Base-by-base conservation (phyloP, 805 yeast species). In the Zygoascus tannicola region DNA sequence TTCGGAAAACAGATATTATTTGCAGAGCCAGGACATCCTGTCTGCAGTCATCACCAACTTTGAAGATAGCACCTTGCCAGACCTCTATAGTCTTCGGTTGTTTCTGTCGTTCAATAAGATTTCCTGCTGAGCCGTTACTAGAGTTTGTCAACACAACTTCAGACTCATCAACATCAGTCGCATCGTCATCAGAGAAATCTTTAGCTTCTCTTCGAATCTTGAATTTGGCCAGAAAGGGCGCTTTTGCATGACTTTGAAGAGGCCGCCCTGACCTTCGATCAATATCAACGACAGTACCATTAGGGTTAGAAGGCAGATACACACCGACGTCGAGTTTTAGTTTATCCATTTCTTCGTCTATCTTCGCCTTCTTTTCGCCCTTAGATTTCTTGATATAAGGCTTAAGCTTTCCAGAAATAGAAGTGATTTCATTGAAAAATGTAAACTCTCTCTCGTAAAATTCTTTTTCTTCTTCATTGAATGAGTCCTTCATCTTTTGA, bases 11-110 rank as follows among this genome's bases (percentile, higher is more conserved):
- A 3, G 96, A 82, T 46, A 94, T 82, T 57, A 92, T 69, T 60
- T 92, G 99, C 46, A 92, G 68, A 0, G 96, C 97, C 52, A 92
- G 72, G 40, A 92, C 90, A 65, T 92, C 99, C 64, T 92, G 99
- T 54, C 99, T 76, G 68, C 97, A 90, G 65, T 92, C 99, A 66
- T 92, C 99, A 48, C 99, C 99, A 44, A 92, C 98, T 64, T 92
- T 92, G 75, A 92, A 92, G 61, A 92, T 94, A 12, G 98, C 98
- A 58, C 94, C 80, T 58, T 87, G 87, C 94, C 94, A 83, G 51
- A 71, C 75, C 41, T 84, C 90, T 40, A 75, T 60, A 4, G 73
- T 70, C 21, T 48, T 47, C 48, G 15, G 61, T 45, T 46, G 3
- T 4, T 36, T 30, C 19, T 20, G 23, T 16, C 18, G 15, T 5